A percentile compares a stretch with the other conserved stretches of the same genome.
Evolutionary conservation across 2,329 filamentous ascomycete genomes (phyloP).

Genomic region (Westerdykella ornata): DNA sequence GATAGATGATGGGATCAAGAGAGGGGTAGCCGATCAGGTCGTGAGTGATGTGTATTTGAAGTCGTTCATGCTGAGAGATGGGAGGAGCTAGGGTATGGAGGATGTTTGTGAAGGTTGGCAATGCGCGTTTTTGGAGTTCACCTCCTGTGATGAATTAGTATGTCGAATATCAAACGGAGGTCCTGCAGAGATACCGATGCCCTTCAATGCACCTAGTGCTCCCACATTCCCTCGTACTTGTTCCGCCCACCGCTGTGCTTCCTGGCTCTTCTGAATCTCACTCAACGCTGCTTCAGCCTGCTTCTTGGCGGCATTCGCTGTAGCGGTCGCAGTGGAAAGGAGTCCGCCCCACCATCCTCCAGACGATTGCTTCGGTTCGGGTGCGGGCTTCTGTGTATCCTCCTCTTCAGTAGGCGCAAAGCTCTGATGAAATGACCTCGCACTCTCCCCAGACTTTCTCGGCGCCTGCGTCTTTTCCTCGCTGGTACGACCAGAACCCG

Average conservation of each 20-base stretch:
- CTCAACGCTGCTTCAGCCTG: slow-evolving; percentile 89
- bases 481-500: slow-evolving; percentile 37
- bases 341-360: slow-evolving; percentile 69
- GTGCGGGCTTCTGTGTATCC: slow-evolving; percentile 34
- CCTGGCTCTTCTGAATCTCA: slow-evolving; percentile 92
- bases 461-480: slow-evolving; percentile 55
- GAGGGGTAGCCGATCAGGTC: slow-evolving; percentile 92
- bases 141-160: slow-evolving; percentile 55
- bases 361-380: slow-evolving; percentile 46
- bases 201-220: slow-evolving; percentile 51
- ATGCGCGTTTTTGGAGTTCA: slow-evolving; percentile 61
- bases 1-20: slow-evolving; percentile 85
- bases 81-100: slow-evolving; percentile 92
- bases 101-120: slow-evolving; percentile 92
- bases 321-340: slow-evolving; percentile 71
- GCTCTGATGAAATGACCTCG: slow-evolving; percentile 62
- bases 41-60: slow-evolving; percentile 96
- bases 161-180: not conserved
- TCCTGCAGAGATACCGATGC: slow-evolving; percentile 54
- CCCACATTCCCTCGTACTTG: slow-evolving; percentile 87
- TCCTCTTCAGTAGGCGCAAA: slow-evolving; percentile 57
- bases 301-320: slow-evolving; percentile 77
- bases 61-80: slow-evolving; percentile 91
- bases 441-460: slow-evolving; percentile 73
- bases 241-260: slow-evolving; percentile 92